Evolutionary conservation across 352 stramenopile genomes (phyloP), one percentile per base, ranked within the genome.

Genomic region (Phytophthora agathidicida): DNA sequence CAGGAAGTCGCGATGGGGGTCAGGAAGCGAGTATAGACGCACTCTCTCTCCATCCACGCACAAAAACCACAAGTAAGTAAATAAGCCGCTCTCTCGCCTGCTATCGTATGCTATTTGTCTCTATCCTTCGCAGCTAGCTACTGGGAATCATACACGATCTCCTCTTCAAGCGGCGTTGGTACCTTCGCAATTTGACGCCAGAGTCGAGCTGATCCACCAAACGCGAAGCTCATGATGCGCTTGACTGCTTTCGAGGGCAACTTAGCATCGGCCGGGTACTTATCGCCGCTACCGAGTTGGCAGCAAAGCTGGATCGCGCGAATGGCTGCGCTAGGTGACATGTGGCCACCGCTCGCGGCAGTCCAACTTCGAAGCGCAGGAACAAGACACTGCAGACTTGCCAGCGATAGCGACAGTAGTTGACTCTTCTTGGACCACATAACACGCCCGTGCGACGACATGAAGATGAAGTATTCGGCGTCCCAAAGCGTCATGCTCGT

Each of bases 401-500:
- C 73, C 2, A 92, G 64, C 2, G 85, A 77, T 5, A 92, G 67
- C 17, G 64, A 51, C 14, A 96, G 72, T 19, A 96, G 51, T 59
- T 80, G 66, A 35, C 65, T 76, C 71, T 96, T 97, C 49, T 68
- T 78, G 9, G 86, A 60, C 53, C 60, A 76, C 1, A 54, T 77
- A n/a, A 91, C 77, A 0, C 55, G 51, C 0, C 89, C 89, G 13
- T 46, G 32, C 1, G 54, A 50, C 2, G 73, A 66, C 52, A 96
- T 73, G 57, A 79, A 91, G 32, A 93, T 31, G 48, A 96, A 96
- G 33, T 79, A 74, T 37, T 92, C 77, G 31, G 78, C 68, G 57
- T 97, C 89, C 89, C 89, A 97, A 22, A 97, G 54, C 2, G 89
- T 96, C 79, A 95, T 88, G 33, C 73, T 57, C 20, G 39, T 52